These are phyloP conservation scores for Plasmodium inui DNA, from an alignment of 169 alveolate species.

Conservation along the genomic window DNA sequence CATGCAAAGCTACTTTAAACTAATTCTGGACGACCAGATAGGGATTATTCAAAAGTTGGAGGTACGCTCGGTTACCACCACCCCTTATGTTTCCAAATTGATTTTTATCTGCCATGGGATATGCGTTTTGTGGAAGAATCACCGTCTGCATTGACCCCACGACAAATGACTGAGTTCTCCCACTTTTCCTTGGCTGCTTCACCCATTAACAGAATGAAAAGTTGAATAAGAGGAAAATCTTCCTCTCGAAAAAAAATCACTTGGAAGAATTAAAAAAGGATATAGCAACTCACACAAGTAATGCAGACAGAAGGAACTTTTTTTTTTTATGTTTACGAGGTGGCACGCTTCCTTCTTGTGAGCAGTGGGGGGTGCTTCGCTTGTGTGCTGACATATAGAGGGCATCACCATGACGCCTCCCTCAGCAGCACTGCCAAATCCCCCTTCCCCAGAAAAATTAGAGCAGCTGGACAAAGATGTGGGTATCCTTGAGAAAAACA, in stretches of 20 bases:
- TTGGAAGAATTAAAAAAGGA: constrained; percentile 46
- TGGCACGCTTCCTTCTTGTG: not conserved
- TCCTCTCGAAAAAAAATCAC: constrained; percentile 26
- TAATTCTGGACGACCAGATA: constrained; percentile 54
- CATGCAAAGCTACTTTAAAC: constrained; percentile 31
- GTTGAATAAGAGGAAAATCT: constrained; percentile 38
- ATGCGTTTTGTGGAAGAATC: not conserved
- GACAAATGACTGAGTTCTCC: not conserved
- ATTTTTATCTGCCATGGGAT: not conserved
- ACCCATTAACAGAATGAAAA: constrained; percentile 43
- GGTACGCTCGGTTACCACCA: not conserved
- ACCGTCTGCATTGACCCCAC: not conserved
- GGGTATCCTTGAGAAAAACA: constrained; percentile 7
- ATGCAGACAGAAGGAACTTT: not conserved
- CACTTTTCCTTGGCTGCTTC: not conserved
- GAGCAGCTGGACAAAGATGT: constrained; percentile 25
- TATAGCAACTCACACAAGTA: constrained; percentile 32
- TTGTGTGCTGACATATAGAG: not conserved
- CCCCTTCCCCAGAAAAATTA: constrained; percentile 12
- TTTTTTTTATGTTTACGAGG: not conserved
- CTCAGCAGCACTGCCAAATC: not conserved
- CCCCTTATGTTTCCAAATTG: not conserved
- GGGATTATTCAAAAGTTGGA: constrained; percentile 34
- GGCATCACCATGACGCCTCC: not conserved
- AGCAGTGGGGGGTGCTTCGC: not conserved